phyloP scores from a whole-genome alignment of 805 yeast species.

The Zygosaccharomyces rouxii region DNA sequence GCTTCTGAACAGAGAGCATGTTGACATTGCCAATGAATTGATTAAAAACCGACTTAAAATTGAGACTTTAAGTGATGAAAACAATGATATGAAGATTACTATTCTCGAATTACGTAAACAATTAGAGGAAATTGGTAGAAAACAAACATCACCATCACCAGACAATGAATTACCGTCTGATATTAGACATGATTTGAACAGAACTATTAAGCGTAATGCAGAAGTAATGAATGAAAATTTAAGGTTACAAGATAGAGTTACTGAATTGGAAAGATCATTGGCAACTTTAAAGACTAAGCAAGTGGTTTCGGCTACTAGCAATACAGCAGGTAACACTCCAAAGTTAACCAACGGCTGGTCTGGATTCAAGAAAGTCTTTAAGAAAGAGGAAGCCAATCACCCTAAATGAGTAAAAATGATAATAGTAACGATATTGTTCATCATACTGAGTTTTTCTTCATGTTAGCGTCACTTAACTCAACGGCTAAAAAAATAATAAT shows the following conservation, averaged over 20 bases:
- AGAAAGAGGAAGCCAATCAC: not conserved
- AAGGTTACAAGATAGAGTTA: conserved; percentile 50
- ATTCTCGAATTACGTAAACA: conserved; percentile 45
- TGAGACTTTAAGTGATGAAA: conserved; percentile 74
- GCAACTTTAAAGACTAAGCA: conserved; percentile 35
- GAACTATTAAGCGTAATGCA: conserved; percentile 55
- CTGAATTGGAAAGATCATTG: conserved; percentile 41
- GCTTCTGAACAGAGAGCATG: conserved; percentile 73
- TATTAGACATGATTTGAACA: conserved; percentile 49
- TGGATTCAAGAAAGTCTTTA: conserved; percentile 27
- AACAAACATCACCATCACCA: conserved; percentile 31
- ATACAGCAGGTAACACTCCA: conserved; percentile 9
- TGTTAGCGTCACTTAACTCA: not conserved
- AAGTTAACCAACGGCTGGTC: conserved; percentile 23
- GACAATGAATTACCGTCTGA: conserved; percentile 38
- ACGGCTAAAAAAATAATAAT: not conserved
- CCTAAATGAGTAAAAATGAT: not conserved
- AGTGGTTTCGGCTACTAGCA: conserved; percentile 7
- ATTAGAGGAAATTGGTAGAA: conserved; percentile 35
- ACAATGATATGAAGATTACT: conserved; percentile 50
- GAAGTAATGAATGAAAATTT: conserved; percentile 65
- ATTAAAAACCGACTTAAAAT: conserved; percentile 70
- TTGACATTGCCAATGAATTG: conserved; percentile 81
- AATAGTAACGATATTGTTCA: not conserved
- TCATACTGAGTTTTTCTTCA: not conserved